These are phyloP conservation scores for Prunus fruticosa DNA, from an alignment of 306 rosid species.

Conservation along the genomic window DNA sequence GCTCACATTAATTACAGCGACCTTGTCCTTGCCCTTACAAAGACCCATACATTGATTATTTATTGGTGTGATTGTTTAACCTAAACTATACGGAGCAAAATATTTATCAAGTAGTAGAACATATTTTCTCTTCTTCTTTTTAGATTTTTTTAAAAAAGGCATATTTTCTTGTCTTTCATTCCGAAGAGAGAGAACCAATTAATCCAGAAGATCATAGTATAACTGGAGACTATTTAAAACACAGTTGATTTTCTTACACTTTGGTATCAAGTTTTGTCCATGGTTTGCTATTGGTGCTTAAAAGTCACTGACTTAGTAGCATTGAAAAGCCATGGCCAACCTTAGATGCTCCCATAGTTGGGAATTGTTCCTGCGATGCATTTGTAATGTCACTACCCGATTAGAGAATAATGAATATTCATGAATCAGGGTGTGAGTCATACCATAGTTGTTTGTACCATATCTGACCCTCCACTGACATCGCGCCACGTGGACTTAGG, in stretches of 20 bases:
- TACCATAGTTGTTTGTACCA: too few relatives aligned
- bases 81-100: not conserved
- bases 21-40: too few relatives aligned
- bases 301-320: conserved; percentile 23
- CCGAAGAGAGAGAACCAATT: not conserved
- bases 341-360: conserved; percentile 13
- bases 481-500: too few relatives aligned
- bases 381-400: too few relatives aligned
- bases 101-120: not conserved
- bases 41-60: too few relatives aligned
- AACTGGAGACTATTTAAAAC: not conserved
- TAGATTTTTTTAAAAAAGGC: too few relatives aligned
- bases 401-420: too few relatives aligned
- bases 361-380: conserved; percentile 5
- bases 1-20: too few relatives aligned
- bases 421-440: too few relatives aligned
- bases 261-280: conserved; percentile 24
- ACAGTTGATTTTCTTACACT: conserved; percentile 21
- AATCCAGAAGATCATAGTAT: not conserved
- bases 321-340: conserved; percentile 16
- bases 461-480: too few relatives aligned
- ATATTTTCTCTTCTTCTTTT: too few relatives aligned
- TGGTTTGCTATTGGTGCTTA: conserved; percentile 26
- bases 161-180: not conserved
- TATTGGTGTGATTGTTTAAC: not conserved